These are phyloP conservation scores for Pseudotsuga menziesii DNA, from an alignment of 75 land plant genomes.

Conservation along the genomic window DNA sequence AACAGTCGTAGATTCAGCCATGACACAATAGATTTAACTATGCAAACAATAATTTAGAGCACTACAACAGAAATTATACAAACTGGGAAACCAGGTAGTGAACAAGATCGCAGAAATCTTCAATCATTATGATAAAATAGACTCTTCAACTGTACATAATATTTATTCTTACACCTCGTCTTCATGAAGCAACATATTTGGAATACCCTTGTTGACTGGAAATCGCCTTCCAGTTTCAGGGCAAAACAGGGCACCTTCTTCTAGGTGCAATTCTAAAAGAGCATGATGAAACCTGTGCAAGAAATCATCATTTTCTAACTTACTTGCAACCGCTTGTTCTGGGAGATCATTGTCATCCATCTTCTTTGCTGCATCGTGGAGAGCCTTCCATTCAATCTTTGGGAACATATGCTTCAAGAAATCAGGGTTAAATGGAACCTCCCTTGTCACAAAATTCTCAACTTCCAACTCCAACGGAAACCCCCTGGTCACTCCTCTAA, in stretches of 20 bases:
- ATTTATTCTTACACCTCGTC: slow-evolving; percentile 61
- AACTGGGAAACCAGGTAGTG: no score
- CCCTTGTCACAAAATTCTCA: slow-evolving; percentile 41
- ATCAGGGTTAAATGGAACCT: slow-evolving; percentile 59
- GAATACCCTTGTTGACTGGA: slow-evolving; percentile 80
- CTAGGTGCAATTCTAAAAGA: slow-evolving; percentile 77
- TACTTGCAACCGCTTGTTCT: slow-evolving; percentile 52
- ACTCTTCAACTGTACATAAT: no score
- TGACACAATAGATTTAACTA: no score
- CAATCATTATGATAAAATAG: no score
- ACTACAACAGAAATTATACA: no score
- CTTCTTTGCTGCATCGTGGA: slow-evolving; percentile 53
- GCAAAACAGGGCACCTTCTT: slow-evolving; percentile 77
- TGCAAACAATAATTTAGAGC: no score
- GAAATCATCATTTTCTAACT: slow-evolving; percentile 74
- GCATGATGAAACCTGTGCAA: slow-evolving; percentile 71
- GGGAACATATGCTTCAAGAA: slow-evolving; percentile 60
- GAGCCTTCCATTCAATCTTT: slow-evolving; percentile 73
- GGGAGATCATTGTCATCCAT: slow-evolving; percentile 64
- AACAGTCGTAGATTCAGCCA: no score
- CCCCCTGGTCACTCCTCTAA: slow-evolving; percentile 78
- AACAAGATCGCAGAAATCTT: no score
- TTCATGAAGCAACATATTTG: slow-evolving; percentile 85
- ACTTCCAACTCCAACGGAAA: slow-evolving; percentile 69
- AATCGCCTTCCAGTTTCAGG: slow-evolving; percentile 77